Evolutionary conservation across 2,329 filamentous ascomycete genomes (phyloP).

Genomic region (Aspergillus ochraceoroseus): DNA sequence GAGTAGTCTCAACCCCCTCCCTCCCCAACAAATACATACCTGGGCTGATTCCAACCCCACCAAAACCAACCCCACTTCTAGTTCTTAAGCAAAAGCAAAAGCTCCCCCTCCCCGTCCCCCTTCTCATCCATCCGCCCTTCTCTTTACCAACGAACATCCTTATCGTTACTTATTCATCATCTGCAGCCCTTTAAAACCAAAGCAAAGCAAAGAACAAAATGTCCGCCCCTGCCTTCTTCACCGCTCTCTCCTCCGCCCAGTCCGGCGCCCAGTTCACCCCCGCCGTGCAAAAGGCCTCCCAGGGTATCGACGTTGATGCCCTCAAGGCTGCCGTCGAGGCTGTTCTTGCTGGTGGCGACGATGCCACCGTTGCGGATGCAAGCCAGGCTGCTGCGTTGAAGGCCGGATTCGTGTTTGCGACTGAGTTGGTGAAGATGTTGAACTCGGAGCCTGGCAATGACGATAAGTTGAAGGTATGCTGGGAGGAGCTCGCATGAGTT

Average conservation of each 20-base stretch:
- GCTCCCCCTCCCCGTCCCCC: slow-evolving; percentile 5
- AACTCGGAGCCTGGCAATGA: slow-evolving; percentile 21
- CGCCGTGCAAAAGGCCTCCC: slow-evolving; percentile 27
- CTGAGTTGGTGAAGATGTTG: slow-evolving; percentile 30
- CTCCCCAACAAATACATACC: not conserved
- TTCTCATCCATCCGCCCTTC: slow-evolving; percentile 11
- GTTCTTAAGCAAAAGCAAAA: slow-evolving; percentile 2
- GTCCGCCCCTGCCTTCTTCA: slow-evolving; percentile 27
- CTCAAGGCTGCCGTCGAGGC: slow-evolving; percentile 28
- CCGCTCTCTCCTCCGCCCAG: slow-evolving; percentile 27
- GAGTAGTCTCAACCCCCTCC: not conserved
- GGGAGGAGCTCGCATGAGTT: too few relatives aligned
- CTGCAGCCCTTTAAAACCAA: slow-evolving; percentile 3
- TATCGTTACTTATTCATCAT: not conserved
- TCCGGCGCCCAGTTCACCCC: slow-evolving; percentile 28
- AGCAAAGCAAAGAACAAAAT: slow-evolving; percentile 21
- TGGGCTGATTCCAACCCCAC: not conserved
- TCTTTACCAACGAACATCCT: not conserved
- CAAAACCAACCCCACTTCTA: not conserved
- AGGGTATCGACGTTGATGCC: slow-evolving; percentile 24
- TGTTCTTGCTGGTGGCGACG: slow-evolving; percentile 19
- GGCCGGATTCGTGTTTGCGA: slow-evolving; percentile 32
- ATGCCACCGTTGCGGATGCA: slow-evolving; percentile 15
- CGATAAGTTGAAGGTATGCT: slow-evolving; percentile 34
- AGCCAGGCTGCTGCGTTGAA: slow-evolving; percentile 24